These are phyloP conservation scores for Panaeolus cyanescens DNA, from an alignment of 768 basidiomycete genomes.

Conservation along the genomic window DNA sequence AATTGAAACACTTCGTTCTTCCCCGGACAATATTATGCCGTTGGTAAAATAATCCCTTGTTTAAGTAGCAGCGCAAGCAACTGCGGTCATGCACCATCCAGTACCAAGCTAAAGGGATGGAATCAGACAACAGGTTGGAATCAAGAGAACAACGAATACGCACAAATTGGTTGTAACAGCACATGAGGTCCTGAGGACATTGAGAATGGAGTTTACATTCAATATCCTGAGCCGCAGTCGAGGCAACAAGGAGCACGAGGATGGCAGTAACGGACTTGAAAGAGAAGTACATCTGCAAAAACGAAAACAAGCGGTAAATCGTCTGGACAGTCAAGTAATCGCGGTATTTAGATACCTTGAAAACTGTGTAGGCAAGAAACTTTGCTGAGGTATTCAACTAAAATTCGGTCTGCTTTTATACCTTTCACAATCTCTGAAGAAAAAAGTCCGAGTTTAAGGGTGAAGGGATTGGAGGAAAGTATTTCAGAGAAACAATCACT, in stretches of 20 bases:
- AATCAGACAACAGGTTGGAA: background rate
- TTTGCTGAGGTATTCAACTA: background rate
- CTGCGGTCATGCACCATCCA: background rate
- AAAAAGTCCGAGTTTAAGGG: background rate
- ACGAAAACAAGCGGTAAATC: too few relatives aligned
- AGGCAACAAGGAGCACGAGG: background rate
- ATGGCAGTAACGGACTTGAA: background rate
- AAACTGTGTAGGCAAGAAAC: background rate
- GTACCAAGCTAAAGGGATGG: background rate
- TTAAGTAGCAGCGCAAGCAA: background rate
- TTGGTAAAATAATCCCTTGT: background rate
- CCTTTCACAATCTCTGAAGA: background rate
- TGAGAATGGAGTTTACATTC: background rate
- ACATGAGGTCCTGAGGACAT: background rate
- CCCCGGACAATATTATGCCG: background rate
- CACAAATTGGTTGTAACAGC: background rate
- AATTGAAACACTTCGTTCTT: background rate
- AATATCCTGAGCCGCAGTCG: background rate
- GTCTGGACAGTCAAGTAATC: background rate
- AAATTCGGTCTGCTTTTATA: background rate
- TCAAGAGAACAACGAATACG: background rate
- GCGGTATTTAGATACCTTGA: background rate
- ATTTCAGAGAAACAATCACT: background rate
- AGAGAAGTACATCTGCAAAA: background rate
- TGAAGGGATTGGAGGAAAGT: background rate